Conservation (phyloP, 2,329 filamentous ascomycete genomes). For the Colletotrichum sp. region DNA sequence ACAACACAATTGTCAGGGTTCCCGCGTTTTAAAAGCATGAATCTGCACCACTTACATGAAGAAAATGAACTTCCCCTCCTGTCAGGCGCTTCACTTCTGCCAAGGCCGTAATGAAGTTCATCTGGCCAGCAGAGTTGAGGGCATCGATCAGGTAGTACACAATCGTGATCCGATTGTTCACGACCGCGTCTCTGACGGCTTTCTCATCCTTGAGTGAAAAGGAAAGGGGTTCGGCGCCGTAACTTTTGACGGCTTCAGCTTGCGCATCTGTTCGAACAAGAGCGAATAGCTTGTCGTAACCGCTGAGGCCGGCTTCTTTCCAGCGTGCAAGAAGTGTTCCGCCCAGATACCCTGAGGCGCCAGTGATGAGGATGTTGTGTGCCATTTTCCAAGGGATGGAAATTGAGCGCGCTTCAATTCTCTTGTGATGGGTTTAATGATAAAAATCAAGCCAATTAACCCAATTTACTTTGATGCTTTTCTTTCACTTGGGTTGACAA, state of each 20-base stretch:
- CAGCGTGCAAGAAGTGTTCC: constrained; percentile 49
- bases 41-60: not conserved
- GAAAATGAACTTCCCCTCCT: not conserved
- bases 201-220: constrained; percentile 42
- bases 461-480: not conserved
- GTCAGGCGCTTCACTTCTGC: constrained; percentile 41
- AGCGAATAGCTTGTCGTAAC: constrained; percentile 49
- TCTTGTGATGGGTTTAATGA: not conserved
- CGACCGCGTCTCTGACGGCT: constrained; percentile 38
- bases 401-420: not conserved
- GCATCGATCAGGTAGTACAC: constrained; percentile 54
- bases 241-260: constrained; percentile 46
- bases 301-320: constrained; percentile 33
- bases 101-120: constrained; percentile 49
- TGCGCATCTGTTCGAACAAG: constrained; percentile 51
- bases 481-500: not conserved
- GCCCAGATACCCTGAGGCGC: constrained; percentile 58
- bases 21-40: not conserved
- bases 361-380: constrained; percentile 52
- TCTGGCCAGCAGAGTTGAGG: constrained; percentile 32
- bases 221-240: constrained; percentile 45
- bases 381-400: not conserved
- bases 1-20: not conserved
- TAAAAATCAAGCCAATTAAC: not conserved
- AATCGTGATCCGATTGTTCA: constrained; percentile 49